Percentiles rank a stretch among this genome's conserved stretches.
phyloP scores from a whole-genome alignment of 305 asterid species.

The Fraxinus velutina region DNA sequence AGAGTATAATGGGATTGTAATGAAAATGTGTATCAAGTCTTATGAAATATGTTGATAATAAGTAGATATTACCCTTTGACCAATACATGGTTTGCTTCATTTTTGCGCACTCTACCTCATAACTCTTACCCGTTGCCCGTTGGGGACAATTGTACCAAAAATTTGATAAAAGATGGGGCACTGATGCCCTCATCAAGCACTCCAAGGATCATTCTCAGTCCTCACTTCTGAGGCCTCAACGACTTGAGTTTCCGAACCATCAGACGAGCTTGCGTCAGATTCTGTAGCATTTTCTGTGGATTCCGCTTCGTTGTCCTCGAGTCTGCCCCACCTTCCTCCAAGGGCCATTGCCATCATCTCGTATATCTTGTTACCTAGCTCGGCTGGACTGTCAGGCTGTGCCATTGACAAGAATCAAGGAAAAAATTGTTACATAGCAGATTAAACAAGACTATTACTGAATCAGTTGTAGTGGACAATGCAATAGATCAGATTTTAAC shows the following conservation, averaged over 20 bases:
- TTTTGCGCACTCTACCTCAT: too few species aligned
- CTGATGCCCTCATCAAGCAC: slow-evolving; percentile 21
- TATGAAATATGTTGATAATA: too few species aligned
- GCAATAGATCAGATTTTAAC: neutral
- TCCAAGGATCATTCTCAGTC: slow-evolving; percentile 66
- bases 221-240: slow-evolving; percentile 84
- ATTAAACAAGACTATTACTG: neutral
- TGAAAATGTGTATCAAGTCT: too few species aligned
- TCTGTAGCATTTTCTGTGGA: slow-evolving; percentile 26
- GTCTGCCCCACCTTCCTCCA: slow-evolving; percentile 96
- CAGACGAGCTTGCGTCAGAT: slow-evolving; percentile 27
- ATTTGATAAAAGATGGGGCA: neutral
- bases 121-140: neutral
- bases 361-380: slow-evolving; percentile 84
- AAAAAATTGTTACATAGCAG: slow-evolving; percentile 46
- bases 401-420: neutral
- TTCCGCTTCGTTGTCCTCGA: slow-evolving; percentile 46
- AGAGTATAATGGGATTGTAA: too few species aligned
- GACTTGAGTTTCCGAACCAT: slow-evolving; percentile 41
- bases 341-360: slow-evolving; percentile 99
- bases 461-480: neutral
- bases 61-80: too few species aligned
- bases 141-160: slow-evolving; percentile 2
- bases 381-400: slow-evolving; percentile 96
- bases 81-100: too few species aligned